Base-by-base conservation (phyloP, 495 filamentous ascomycete genomes). In the Usnea hakonensis region DNA sequence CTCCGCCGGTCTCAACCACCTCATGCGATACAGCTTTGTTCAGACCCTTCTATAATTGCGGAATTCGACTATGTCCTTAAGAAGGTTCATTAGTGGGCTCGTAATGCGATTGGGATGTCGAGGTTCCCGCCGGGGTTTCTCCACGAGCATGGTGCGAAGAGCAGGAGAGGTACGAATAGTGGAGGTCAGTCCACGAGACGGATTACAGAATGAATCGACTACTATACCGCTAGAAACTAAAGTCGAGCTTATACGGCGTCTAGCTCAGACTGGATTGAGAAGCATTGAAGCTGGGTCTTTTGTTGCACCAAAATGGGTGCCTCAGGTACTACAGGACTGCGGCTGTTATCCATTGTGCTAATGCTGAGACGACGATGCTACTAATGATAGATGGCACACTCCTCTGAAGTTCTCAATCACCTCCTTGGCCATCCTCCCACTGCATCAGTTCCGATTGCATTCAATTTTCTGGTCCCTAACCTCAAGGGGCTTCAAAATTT, bases 281-380 rank as follows among this genome's bases (percentile, higher is more conserved):
- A 88, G 87, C 50, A 96, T 98, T 65, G 94, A 98, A 73, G 94
- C 94, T 28, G 94, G 94, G 3, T 91, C 90, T 4, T 98, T 98
- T 72, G 93, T 97, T 10, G 82, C 88, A 56, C 92, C 91, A 10
- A 97, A 96, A 88, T 97, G 94, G 94, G 91, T 97, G 26, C 94
- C 94, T 33, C 95, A 96, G 82, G 91, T 94, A 72, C 64, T 75
- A 50, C 21, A 30, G 6, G n/a, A 33, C n/a, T 41, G 38, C 37
- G 38, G 40, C 4, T 53, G 41, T 36, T 40, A 21, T 43, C 19
- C 26, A 32, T 30, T 16, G 32, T 54, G 13, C 30, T 19, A 19
- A 13, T 58, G 17, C 50, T 53, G 7, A 41, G 5, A 53, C 17
- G 11, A 40, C 41, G 35, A 54, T 35, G 37, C 35, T 23, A 36